phyloP scores from a whole-genome alignment of 192 early-diverging fungal genomes.

The Diversispora epigaea region DNA sequence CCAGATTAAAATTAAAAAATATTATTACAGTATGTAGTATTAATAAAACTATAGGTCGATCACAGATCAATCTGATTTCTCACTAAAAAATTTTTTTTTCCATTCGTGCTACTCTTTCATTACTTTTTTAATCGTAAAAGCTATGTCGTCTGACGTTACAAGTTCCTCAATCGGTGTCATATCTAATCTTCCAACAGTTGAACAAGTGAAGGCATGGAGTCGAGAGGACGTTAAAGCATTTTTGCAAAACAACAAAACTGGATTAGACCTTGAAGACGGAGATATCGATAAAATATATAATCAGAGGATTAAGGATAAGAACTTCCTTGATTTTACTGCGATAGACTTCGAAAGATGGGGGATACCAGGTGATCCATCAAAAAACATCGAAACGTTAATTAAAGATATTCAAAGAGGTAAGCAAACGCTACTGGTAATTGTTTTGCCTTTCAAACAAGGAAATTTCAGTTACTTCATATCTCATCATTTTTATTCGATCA shows the following conservation, averaged over 20 bases:
- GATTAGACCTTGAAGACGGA: conserved; percentile 13
- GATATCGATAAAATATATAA: conserved; percentile 23
- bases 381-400: neutral
- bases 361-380: conserved; percentile 1
- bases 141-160: too few species aligned
- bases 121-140: too few species aligned
- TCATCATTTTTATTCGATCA: too few species aligned
- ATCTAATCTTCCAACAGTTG: conserved; percentile 16
- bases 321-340: neutral
- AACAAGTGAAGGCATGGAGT: conserved; percentile 8
- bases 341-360: conserved; percentile 9
- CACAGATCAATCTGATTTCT: too few species aligned
- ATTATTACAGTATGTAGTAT: too few species aligned
- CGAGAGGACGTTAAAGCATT: conserved; percentile 26
- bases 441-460: too few species aligned
- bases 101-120: too few species aligned
- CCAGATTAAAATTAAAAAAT: too few species aligned
- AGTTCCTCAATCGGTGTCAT: too few species aligned
- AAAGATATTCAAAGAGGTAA: conserved; percentile 18
- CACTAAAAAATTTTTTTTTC: too few species aligned
- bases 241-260: conserved; percentile 19
- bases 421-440: neutral
- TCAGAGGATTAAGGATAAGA: neutral
- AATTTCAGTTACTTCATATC: too few species aligned
- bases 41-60: too few species aligned